Evolutionary conservation across 108 stramenopile genomes (phyloP).

Genomic region (Cylindrotheca closterium): DNA sequence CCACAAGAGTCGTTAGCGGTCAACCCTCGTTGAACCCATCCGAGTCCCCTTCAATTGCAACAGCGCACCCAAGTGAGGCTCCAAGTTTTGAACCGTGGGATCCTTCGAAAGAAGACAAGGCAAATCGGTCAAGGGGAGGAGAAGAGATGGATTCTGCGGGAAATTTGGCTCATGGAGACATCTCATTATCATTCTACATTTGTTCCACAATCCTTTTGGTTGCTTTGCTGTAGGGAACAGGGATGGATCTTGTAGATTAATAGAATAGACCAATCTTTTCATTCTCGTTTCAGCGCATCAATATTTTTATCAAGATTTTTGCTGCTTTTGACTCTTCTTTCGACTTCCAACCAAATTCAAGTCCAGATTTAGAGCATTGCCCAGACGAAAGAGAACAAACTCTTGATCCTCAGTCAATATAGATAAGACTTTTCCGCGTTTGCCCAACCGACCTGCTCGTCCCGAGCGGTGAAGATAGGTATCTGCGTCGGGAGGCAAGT

Average conservation of each 20-base stretch:
- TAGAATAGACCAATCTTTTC: too few relatives aligned
- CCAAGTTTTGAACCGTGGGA: not conserved
- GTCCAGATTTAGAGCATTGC: slow-evolving; percentile 46
- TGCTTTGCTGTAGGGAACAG: too few relatives aligned
- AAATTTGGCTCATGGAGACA: too few relatives aligned
- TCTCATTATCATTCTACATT: too few relatives aligned
- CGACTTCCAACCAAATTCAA: slow-evolving; percentile 27
- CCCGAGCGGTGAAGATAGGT: slow-evolving; percentile 90
- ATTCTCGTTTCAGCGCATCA: too few relatives aligned
- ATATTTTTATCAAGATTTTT: too few relatives aligned
- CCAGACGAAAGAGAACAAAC: slow-evolving; percentile 74
- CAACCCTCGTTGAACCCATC: not conserved
- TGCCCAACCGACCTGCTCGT: slow-evolving; percentile 81
- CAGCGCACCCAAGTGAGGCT: not conserved
- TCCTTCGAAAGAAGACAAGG: not conserved
- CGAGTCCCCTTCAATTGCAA: not conserved
- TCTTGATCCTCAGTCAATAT: slow-evolving; percentile 78
- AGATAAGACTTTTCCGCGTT: slow-evolving; percentile 68
- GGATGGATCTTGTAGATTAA: too few relatives aligned
- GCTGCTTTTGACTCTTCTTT: too few relatives aligned
- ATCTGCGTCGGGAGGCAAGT: slow-evolving; percentile 77
- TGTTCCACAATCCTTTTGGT: too few relatives aligned
- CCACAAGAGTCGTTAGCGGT: not conserved
- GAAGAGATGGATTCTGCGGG: too few relatives aligned
- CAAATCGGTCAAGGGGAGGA: not conserved